Evolutionary conservation across 1,139 yeast species (phyloP).

Genomic region (Hyphopichia wangnamkhiaoensis): DNA sequence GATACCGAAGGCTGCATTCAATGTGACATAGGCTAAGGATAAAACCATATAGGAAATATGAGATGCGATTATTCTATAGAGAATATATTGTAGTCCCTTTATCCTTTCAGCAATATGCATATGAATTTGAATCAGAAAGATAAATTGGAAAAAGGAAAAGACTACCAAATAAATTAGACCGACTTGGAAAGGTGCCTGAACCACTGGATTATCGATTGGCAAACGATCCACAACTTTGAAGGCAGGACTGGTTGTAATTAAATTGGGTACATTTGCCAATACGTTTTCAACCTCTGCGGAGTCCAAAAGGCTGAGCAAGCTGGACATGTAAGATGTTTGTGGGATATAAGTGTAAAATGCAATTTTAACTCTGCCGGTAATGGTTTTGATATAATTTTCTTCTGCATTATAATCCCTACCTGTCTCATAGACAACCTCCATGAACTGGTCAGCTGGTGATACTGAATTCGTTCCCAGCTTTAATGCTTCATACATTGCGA

Average conservation of each 20-base stretch:
- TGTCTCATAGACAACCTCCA: conserved; percentile 31
- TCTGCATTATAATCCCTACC: conserved; percentile 36
- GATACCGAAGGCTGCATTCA: conserved; percentile 49
- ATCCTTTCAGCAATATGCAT: conserved; percentile 30
- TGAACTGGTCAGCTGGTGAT: conserved; percentile 15
- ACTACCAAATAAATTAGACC: conserved; percentile 33
- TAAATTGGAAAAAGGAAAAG: conserved; percentile 34
- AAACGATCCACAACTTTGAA: conserved; percentile 20
- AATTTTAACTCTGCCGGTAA: conserved; percentile 17
- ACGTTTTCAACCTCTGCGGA: conserved; percentile 18
- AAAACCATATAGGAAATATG: conserved; percentile 45
- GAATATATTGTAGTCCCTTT: conserved; percentile 37
- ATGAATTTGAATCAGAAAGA: conserved; percentile 28
- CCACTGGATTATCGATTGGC: conserved; percentile 26
- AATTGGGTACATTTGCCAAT: conserved; percentile 20
- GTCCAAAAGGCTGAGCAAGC: conserved; percentile 21
- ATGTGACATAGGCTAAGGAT: conserved; percentile 40
- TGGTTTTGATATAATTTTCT: conserved; percentile 19
- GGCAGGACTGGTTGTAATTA: conserved; percentile 26
- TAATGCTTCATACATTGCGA: conserved; percentile 20
- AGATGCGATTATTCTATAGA: conserved; percentile 39
- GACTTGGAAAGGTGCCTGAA: conserved; percentile 34
- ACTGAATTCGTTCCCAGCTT: conserved; percentile 14
- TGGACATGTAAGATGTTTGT: conserved; percentile 19
- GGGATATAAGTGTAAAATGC: conserved; percentile 18